Conservation (phyloP, 2,329 filamentous ascomycete genomes). For the Ascomycota sp. region DNA sequence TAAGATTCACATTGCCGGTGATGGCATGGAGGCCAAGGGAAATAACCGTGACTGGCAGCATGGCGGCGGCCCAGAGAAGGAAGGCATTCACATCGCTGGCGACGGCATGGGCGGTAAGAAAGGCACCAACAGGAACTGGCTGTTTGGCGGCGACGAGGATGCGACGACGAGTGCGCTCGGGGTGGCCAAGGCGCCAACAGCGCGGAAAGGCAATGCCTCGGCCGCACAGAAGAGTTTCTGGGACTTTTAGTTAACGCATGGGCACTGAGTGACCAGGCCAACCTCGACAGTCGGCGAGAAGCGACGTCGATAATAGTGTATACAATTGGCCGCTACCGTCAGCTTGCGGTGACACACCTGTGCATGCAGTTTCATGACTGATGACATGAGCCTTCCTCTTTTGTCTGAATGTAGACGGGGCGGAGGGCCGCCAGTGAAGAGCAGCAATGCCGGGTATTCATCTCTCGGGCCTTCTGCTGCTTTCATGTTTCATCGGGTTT, state of each 20-base stretch:
- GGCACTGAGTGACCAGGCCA: constrained; percentile 6
- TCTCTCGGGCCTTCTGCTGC: neutral
- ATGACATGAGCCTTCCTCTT: too few species aligned
- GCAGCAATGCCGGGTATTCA: neutral
- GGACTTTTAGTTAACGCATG: too few species aligned
- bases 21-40: constrained; percentile 46
- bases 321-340: too few species aligned
- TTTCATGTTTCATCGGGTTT: neutral
- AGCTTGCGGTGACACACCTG: too few species aligned
- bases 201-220: constrained; percentile 12
- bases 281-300: neutral
- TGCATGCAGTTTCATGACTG: too few species aligned
- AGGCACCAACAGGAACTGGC: constrained; percentile 32
- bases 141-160: constrained; percentile 34
- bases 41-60: constrained; percentile 37
- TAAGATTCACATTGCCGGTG: constrained; percentile 28
- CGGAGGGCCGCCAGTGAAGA: neutral
- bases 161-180: too few species aligned
- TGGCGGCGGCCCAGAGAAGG: constrained; percentile 27
- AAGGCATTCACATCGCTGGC: constrained; percentile 24
- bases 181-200: constrained; percentile 8
- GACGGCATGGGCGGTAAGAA: constrained; percentile 45
- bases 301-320: neutral
- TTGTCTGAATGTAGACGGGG: too few species aligned
- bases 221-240: constrained; percentile 17